These are phyloP conservation scores for Phytophthora tubulina DNA, from an alignment of 352 stramenopile species.

Conservation along the genomic window DNA sequence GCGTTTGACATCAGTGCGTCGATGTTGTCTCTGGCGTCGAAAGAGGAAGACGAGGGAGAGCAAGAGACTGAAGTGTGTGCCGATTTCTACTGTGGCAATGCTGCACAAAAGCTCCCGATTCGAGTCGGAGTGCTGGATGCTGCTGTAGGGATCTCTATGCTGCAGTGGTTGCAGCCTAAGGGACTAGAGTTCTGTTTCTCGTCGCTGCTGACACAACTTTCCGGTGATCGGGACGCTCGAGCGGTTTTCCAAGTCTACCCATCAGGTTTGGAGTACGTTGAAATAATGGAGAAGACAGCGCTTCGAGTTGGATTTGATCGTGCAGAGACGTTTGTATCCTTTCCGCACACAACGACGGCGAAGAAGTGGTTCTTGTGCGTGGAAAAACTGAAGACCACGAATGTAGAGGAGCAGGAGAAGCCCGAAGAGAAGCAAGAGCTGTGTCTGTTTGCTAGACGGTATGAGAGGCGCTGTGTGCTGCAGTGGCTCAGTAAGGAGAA, in stretches of 20 bases:
- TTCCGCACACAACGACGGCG: slow-evolving; percentile 69
- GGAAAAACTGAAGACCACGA: slow-evolving; percentile 32
- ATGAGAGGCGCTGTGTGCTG: slow-evolving; percentile 64
- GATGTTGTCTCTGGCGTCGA: slow-evolving; percentile 65
- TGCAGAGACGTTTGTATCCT: slow-evolving; percentile 73
- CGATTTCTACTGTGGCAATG: slow-evolving; percentile 77
- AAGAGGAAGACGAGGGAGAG: slow-evolving; percentile 1
- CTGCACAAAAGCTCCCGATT: slow-evolving; percentile 67
- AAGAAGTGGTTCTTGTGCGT: slow-evolving; percentile 84
- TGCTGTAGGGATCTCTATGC: slow-evolving; percentile 84
- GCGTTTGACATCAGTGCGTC: slow-evolving; percentile 82
- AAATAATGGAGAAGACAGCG: slow-evolving; percentile 67
- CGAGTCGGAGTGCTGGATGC: slow-evolving; percentile 51
- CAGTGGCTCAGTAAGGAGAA: slow-evolving; percentile 52
- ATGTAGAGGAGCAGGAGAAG: slow-evolving; percentile 14
- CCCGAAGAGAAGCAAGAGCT: slow-evolving; percentile 18
- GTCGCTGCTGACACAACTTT: slow-evolving; percentile 54
- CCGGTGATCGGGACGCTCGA: slow-evolving; percentile 8
- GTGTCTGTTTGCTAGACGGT: slow-evolving; percentile 73
- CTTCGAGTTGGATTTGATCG: slow-evolving; percentile 54
- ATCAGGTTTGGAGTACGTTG: slow-evolving; percentile 55
- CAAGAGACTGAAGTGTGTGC: slow-evolving; percentile 23
- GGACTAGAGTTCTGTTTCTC: slow-evolving; percentile 70
- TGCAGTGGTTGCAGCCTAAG: slow-evolving; percentile 79
- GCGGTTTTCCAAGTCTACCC: slow-evolving; percentile 85